Evolutionary conservation across 202 grass and related monocot species (phyloP), one percentile per base, ranked within the genome.

Genomic region (Carex arenaria): DNA sequence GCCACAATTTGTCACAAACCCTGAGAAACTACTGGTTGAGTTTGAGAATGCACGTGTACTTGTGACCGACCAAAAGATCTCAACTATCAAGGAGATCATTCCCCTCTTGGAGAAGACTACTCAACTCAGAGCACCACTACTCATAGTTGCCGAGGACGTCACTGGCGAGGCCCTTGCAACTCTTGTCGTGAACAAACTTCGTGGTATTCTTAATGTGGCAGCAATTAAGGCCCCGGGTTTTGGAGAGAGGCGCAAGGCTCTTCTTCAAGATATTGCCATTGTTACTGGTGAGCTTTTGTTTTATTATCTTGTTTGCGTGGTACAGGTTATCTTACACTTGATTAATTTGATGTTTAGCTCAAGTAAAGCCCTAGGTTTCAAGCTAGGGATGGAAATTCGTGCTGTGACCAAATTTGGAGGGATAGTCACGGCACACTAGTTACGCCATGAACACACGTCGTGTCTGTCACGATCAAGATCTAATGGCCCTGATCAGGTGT

Each of bases 171-270:
- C 93, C 55, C 88, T 99, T 81, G 96, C 96, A 79, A 94, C 96
- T 78, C 70, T 99, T 30, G 96, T 99, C 31, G 90, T 96, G 51
- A 95, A 99, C 82, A 96, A 96, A 79, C 88, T 99, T 83, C 87
- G 91, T 68, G 93, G 91, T 72, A 96, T 96, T 86, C 81, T 99
- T 42, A 99, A 99, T 79, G 91, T 99, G 8, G 88, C 88, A 54
- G 96, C 93, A n/a, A 99, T 99, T 82, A 99, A 99, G 88, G 96
- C 93, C 59, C 93, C 93, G 56, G 85, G 93, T 67, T 99, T 99
- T 64, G 96, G 91, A 77, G 93, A 96, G 84, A 92, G 96, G 75
- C 87, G 96, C 45, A 99, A 99, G 89, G 88, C 96, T 72, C 78
- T 96, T 82, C 93, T 99, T 79, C 93, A 99, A 60, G 96, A 99